Evolutionary conservation across 2,329 filamentous ascomycete genomes (phyloP).

Genomic region (Zymoseptoria passerinii): DNA sequence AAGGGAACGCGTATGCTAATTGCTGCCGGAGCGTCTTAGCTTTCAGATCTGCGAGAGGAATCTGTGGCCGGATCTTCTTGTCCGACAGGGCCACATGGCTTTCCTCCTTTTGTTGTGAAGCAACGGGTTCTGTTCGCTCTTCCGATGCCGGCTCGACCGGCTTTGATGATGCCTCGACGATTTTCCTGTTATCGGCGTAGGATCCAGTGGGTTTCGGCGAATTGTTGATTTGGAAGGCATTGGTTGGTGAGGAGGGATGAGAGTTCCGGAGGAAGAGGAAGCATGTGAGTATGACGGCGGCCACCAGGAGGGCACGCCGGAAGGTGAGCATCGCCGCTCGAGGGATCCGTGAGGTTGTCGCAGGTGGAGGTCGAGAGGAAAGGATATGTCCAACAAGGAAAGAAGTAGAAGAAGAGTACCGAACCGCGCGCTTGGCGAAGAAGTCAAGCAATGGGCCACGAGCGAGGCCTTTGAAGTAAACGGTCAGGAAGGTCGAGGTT

Average conservation of each 20-base stretch:
- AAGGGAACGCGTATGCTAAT: slow-evolving; percentile 87
- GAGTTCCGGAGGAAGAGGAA: slow-evolving; percentile 61
- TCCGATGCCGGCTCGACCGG: slow-evolving; percentile 8
- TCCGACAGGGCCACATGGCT: slow-evolving; percentile 21
- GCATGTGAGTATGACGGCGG: slow-evolving; percentile 59
- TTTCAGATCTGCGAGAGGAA: slow-evolving; percentile 60
- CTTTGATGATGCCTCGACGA: slow-evolving; percentile 19
- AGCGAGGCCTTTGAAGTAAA: not conserved
- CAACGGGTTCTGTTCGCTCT: slow-evolving; percentile 19
- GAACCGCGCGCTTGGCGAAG: not conserved
- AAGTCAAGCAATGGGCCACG: not conserved
- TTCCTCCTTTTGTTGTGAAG: slow-evolving; percentile 22
- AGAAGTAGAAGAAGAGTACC: not conserved
- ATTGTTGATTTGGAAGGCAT: slow-evolving; percentile 20
- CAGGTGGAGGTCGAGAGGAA: not conserved
- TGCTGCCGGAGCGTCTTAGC: slow-evolving; percentile 67
- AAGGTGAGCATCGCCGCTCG: slow-evolving; percentile 61
- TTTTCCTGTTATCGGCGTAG: slow-evolving; percentile 30
- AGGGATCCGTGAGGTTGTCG: not conserved
- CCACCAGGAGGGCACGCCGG: slow-evolving; percentile 64
- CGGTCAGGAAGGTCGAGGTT: not conserved
- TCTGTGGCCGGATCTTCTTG: slow-evolving; percentile 46
- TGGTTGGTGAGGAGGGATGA: slow-evolving; percentile 32
- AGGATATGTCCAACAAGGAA: not conserved
- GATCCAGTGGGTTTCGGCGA: slow-evolving; percentile 32